These are phyloP conservation scores for Leucosporidium scottii DNA, from an alignment of 768 basidiomycete genomes.

Conservation along the genomic window DNA sequence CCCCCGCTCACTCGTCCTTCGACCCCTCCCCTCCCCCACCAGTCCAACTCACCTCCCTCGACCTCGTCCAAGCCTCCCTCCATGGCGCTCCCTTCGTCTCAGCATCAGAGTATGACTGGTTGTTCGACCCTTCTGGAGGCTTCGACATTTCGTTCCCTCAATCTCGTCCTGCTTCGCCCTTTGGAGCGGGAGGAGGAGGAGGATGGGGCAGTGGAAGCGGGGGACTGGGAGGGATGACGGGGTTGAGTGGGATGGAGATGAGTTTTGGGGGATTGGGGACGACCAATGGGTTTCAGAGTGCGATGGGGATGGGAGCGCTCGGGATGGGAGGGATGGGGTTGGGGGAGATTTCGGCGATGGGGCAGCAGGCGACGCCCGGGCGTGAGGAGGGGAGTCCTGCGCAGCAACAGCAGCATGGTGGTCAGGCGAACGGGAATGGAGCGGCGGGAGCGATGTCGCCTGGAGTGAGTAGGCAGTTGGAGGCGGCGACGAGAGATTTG, in stretches of 20 bases:
- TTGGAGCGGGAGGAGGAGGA: constrained; percentile 9
- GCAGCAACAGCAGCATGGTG: too few species aligned
- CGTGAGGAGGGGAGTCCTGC: too few species aligned
- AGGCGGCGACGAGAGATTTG: too few species aligned
- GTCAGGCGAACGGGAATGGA: too few species aligned
- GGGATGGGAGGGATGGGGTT: neutral
- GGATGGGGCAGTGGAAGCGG: neutral
- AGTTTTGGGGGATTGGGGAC: neutral
- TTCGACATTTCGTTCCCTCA: constrained; percentile 26
- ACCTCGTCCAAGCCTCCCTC: constrained; percentile 19
- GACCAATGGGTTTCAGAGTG: neutral
- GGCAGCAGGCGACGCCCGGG: too few species aligned
- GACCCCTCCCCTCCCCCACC: constrained; percentile 10
- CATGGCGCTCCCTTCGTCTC: constrained; percentile 28
- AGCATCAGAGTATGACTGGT: constrained; percentile 24
- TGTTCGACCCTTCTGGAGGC: constrained; percentile 19
- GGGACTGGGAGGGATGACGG: too few species aligned
- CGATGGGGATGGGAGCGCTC: neutral
- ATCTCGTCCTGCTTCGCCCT: constrained; percentile 24
- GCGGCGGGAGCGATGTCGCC: too few species aligned
- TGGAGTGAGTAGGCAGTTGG: too few species aligned
- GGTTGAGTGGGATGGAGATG: neutral
- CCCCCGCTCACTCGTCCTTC: constrained; percentile 10
- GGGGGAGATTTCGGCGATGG: neutral
- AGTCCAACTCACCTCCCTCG: constrained; percentile 27